Evolutionary conservation across 495 filamentous ascomycete genomes (phyloP), one percentile per base, ranked within the genome.

Genomic region (Lophiotrema nucula): DNA sequence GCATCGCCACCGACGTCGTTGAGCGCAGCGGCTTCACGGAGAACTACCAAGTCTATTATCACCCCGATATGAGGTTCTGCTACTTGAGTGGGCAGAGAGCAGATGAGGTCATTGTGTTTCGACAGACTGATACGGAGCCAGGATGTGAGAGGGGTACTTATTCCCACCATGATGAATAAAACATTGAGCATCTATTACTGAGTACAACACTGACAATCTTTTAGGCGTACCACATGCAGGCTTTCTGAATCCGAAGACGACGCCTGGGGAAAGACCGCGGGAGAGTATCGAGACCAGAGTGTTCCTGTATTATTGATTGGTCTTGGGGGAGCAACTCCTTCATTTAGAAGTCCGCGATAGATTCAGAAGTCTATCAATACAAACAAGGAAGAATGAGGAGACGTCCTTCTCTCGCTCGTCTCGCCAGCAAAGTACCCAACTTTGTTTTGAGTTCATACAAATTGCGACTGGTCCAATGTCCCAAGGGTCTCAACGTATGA

Each of bases 31-130:
- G 31, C 13, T 47, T 10, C 31, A 45, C 31, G 15, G 48, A 53
- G 28, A 53, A 53, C 19, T 45, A 19, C 22, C 48, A 53, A 22
- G 33, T 53, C 26, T 53, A 53, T 19, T 45, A 53, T 19, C 13
- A 53, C 22, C 33, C 26, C 15, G 33, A 45, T 47, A 24, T 46
- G 13, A 19, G 13, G 33, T 53, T 24, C 15, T 45, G n/a, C 33
- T 53, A 53, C 35, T 13, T 53, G 5, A 53, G 23, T 19, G 23
- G 35, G 5, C 48, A 53, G 22, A 45, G 13, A 13, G n/a, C 27
- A 4, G 13, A 45, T 5, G 48, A 53, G 33, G 16, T 45, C 8
- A 48, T 47, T 4, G 48, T 45, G 4, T 53, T 53, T 19, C 6
- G 26, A 45, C 48, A 53, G 48, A 48, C 48, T 12, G 48, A 53